Conservation (phyloP, 2,329 filamentous ascomycete species). For the Myriosclerotinia scirpicola region DNA sequence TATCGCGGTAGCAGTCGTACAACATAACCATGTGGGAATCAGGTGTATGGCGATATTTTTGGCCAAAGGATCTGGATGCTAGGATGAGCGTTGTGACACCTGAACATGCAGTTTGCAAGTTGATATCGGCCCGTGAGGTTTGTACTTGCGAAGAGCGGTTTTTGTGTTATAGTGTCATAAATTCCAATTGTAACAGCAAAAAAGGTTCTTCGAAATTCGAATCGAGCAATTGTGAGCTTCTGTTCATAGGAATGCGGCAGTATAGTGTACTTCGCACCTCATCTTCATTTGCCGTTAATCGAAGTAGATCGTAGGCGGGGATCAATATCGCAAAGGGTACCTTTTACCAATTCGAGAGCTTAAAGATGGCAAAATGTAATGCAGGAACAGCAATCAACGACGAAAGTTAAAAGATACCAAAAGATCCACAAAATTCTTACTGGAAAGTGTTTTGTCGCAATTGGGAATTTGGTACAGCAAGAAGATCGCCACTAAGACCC, state of each 20-base stretch:
- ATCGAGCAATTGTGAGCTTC: background rate
- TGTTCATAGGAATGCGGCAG: background rate
- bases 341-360: background rate
- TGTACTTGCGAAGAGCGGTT: background rate
- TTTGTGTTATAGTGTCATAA: background rate
- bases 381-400: background rate
- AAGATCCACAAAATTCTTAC: conserved; percentile 9
- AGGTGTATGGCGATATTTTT: background rate
- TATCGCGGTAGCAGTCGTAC: conserved; percentile 10
- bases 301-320: background rate
- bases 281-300: background rate
- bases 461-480: conserved; percentile 5
- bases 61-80: background rate
- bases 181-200: background rate
- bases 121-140: conserved; percentile 9
- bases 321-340: conserved; percentile 1
- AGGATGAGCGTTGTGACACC: conserved; percentile 10
- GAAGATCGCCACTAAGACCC: conserved; percentile 5
- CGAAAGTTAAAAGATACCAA: background rate
- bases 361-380: background rate
- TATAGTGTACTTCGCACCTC: background rate
- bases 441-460: conserved; percentile 21
- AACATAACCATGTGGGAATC: conserved; percentile 1
- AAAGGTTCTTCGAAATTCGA: background rate
- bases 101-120: conserved; percentile 1